Base-by-base conservation (phyloP, 2,329 filamentous ascomycete species). In the Talaromyces atroroseus region DNA sequence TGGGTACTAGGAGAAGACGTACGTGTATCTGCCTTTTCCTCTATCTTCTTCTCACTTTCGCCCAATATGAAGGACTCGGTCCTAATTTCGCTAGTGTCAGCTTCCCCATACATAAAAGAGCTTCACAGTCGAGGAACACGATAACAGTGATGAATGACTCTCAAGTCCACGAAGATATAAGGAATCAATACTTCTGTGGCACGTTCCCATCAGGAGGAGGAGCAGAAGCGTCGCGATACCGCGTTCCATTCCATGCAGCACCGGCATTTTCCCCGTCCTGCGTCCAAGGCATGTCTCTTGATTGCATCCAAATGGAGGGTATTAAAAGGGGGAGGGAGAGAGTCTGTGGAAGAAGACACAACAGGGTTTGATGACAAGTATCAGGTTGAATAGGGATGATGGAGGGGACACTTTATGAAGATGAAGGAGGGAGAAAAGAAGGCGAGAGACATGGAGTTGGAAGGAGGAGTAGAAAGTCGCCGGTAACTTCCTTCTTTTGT, bases 21-120 rank as follows among this genome's bases (percentile, higher is more conserved):
- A 95, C 92, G 90, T 57, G 92, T 94, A 71, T 96, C 94, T 6
- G 90, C 81, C 68, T 89, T 87, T 75, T 91, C 87, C 59, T 91
- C 88, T 58, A 96, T 90, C 77, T 96, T 97, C 80, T 92, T 94
- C 81, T 99, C 90, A 60, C 87, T 91, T 49, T 91, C 88, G 42
- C 75, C 83, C 59, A 97, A 87, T 61, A 96, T 77, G 77, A 96
- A 97, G 49, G 95, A 84, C 80, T 97, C 94, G 78, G 95, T 95
- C 69, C 94, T 97, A 61, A 67, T 58, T 26, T 54, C 20, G 23
- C 34, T 38, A 40, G 8, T 50, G 38, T 58, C 46, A 58, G 56
- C n/a, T 26, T 10, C 8, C 18, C 16, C 23, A 34, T 26, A n/a
- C n/a, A n/a, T n/a, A n/a, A n/a, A n/a, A n/a, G n/a, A n/a, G n/a